phyloP scores from a whole-genome alignment of 2,329 filamentous ascomycete species.

The Zasmidium citrigriseum region DNA sequence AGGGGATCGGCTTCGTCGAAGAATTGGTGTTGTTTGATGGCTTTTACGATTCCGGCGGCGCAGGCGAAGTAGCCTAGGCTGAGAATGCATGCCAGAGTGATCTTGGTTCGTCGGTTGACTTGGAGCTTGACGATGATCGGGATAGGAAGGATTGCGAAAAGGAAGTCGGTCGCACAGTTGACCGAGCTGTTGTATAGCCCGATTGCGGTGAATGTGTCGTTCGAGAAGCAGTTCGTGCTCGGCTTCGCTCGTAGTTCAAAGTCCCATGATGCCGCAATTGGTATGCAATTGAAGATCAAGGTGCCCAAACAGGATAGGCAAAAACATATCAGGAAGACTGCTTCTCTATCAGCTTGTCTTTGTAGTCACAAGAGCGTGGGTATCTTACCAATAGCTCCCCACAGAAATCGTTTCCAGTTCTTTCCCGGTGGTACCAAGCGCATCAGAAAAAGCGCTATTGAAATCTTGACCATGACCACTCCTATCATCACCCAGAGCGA shows the following conservation, averaged over 20 bases:
- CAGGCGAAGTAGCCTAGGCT: constrained; percentile 45
- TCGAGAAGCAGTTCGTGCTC: constrained; percentile 46
- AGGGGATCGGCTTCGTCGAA: constrained; percentile 39
- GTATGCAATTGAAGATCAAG: constrained; percentile 51
- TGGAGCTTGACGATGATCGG: constrained; percentile 47
- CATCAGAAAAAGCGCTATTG: constrained; percentile 49
- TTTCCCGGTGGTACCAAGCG: constrained; percentile 44
- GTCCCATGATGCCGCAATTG: constrained; percentile 50
- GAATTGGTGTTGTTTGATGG: constrained; percentile 40
- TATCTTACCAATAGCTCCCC: constrained; percentile 44
- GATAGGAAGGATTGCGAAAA: constrained; percentile 46
- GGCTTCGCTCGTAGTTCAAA: constrained; percentile 34
- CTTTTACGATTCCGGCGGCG: constrained; percentile 46
- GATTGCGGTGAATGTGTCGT: constrained; percentile 43
- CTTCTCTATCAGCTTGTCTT: neutral
- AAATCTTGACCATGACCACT: constrained; percentile 50
- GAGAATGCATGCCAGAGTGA: constrained; percentile 40
- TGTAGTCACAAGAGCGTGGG: neutral
- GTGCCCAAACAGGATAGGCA: constrained; percentile 47
- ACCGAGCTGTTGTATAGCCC: constrained; percentile 50
- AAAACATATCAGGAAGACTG: constrained; percentile 47
- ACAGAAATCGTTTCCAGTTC: constrained; percentile 44
- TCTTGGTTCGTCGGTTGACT: constrained; percentile 45
- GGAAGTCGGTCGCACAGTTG: constrained; percentile 43
- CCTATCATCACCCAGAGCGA: constrained; percentile 50